Evolutionary conservation across 805 yeast species (phyloP).

Genomic region (Groenewaldozyma salmanticensis): DNA sequence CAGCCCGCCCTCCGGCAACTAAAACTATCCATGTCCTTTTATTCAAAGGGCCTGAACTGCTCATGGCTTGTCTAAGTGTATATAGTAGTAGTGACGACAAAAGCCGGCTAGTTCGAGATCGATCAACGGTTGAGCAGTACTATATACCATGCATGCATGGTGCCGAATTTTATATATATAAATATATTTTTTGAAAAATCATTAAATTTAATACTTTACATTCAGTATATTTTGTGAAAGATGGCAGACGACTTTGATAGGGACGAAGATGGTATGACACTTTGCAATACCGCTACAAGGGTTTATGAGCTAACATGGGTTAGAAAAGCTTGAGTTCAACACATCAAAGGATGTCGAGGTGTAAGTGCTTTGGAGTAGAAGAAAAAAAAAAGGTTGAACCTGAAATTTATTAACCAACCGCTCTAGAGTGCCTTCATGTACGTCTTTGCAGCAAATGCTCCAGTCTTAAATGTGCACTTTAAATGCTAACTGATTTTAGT

Average conservation of each 20-base stretch:
- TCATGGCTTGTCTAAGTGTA: no score
- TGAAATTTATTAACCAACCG: neutral
- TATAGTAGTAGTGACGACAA: no score
- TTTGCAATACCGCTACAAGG: conserved; percentile 10
- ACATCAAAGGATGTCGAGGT: conserved; percentile 36
- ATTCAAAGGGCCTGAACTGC: no score
- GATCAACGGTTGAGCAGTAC: neutral
- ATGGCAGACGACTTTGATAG: conserved; percentile 8
- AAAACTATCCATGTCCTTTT: conserved; percentile 30
- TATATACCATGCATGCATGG: neutral
- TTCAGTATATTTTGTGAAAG: no score
- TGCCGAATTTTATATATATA: no score
- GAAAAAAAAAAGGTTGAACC: no score
- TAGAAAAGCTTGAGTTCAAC: conserved; percentile 45
- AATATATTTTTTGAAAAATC: no score
- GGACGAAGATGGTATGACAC: conserved; percentile 14
- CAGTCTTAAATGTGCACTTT: neutral
- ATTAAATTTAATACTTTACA: no score
- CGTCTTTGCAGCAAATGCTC: neutral
- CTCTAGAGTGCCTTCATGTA: conserved; percentile 8
- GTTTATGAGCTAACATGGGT: conserved; percentile 2
- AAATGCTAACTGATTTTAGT: conserved; percentile 9
- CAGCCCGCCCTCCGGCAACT: conserved; percentile 54
- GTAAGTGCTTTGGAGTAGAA: conserved; percentile 4
- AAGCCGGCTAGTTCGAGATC: no score